These are phyloP conservation scores for Candida tetrigidarum DNA, from an alignment of 1,139 yeast species.

Conservation along the genomic window DNA sequence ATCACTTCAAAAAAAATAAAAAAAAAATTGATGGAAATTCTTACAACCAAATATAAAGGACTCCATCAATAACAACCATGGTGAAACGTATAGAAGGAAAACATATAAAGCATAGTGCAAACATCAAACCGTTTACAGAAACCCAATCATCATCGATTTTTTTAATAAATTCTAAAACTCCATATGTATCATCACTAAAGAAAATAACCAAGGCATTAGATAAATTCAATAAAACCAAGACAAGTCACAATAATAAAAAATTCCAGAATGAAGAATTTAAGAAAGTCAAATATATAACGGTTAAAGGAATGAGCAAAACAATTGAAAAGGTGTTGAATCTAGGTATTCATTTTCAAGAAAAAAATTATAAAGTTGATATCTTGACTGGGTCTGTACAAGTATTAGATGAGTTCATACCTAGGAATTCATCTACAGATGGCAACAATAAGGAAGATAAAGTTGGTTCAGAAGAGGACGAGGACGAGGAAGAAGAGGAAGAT, in stretches of 20 bases:
- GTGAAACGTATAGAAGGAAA: constrained; percentile 25
- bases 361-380: constrained; percentile 52
- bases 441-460: constrained; percentile 12
- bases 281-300: constrained; percentile 46
- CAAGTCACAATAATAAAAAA: constrained; percentile 22
- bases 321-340: constrained; percentile 57
- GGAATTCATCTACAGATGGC: not conserved
- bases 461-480: constrained; percentile 18
- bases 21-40: not conserved
- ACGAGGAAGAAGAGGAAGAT: constrained; percentile 40
- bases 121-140: constrained; percentile 30
- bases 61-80: not conserved
- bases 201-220: constrained; percentile 52
- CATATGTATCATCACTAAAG: constrained; percentile 65
- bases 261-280: constrained; percentile 44
- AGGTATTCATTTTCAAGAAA: constrained; percentile 53
- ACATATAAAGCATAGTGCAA: constrained; percentile 52
- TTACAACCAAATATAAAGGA: constrained; percentile 4
- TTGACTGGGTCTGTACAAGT: constrained; percentile 63
- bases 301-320: constrained; percentile 73
- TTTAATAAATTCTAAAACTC: constrained; percentile 60
- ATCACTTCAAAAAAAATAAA: not conserved
- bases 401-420: constrained; percentile 56
- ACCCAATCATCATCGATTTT: constrained; percentile 51
- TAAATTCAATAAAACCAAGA: constrained; percentile 34